Conservation (phyloP, 2,329 filamentous ascomycete genomes). For the Coniosporium tulheliwenetii region DNA sequence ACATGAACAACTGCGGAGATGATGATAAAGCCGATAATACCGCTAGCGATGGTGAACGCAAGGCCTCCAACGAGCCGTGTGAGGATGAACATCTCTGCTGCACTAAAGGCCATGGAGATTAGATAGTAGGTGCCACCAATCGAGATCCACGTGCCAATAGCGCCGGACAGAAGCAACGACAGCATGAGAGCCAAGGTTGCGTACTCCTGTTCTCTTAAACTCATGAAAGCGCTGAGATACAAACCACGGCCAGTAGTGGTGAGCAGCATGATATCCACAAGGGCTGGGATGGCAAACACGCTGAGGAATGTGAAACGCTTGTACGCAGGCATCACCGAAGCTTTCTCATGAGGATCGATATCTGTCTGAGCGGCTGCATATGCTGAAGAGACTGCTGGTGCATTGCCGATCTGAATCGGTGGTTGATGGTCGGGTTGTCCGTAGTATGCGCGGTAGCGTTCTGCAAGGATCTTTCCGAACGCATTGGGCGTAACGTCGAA, state of each 20-base stretch:
- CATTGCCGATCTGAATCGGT: slow-evolving; percentile 34
- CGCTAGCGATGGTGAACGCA: slow-evolving; percentile 34
- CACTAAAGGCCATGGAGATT: slow-evolving; percentile 38
- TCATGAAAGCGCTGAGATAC: slow-evolving; percentile 45
- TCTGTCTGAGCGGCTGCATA: slow-evolving; percentile 38
- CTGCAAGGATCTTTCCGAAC: slow-evolving; percentile 27
- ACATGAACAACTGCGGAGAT: slow-evolving; percentile 29
- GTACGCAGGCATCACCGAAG: slow-evolving; percentile 29
- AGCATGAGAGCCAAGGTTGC: slow-evolving; percentile 44
- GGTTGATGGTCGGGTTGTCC: slow-evolving; percentile 24
- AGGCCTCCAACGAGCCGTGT: slow-evolving; percentile 34
- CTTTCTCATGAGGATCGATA: slow-evolving; percentile 30
- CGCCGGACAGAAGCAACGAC: slow-evolving; percentile 42
- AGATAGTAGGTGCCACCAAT: slow-evolving; percentile 49
- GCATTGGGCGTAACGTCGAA: slow-evolving; percentile 38
- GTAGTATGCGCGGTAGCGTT: slow-evolving; percentile 27
- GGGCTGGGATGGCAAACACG: slow-evolving; percentile 46
- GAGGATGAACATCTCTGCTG: slow-evolving; percentile 38
- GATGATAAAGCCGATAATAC: slow-evolving; percentile 35
- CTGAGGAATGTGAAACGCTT: slow-evolving; percentile 41
- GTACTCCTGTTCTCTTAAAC: slow-evolving; percentile 28
- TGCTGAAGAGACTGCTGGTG: slow-evolving; percentile 31
- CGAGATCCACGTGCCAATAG: slow-evolving; percentile 47
- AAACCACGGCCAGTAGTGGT: slow-evolving; percentile 44
- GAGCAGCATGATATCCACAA: slow-evolving; percentile 44